Evolutionary conservation across 352 stramenopile species (phyloP).

Genomic region (Peronosclerospora sorghi): DNA sequence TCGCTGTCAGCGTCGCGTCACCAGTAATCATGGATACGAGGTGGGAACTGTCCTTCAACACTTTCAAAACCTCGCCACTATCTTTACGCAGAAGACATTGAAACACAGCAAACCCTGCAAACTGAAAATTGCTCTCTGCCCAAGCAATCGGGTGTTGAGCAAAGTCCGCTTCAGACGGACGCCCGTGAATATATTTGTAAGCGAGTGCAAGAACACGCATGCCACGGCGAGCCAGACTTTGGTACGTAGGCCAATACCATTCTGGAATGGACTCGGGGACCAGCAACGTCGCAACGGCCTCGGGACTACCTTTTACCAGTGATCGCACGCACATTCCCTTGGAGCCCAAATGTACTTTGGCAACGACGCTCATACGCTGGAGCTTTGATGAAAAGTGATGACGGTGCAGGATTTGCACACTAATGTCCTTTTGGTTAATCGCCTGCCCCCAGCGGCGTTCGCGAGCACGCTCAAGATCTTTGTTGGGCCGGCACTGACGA

Average conservation of each 20-base stretch:
- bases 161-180: conserved; percentile 60
- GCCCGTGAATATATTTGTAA: conserved; percentile 86
- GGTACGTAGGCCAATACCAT: conserved; percentile 87
- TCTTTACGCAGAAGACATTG: conserved; percentile 93
- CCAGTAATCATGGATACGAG: conserved; percentile 98
- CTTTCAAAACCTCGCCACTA: conserved; percentile 88
- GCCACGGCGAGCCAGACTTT: conserved; percentile 66
- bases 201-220: conserved; percentile 93
- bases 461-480: conserved; percentile 48
- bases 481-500: conserved; percentile 64
- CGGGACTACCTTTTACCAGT: conserved; percentile 96
- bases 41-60: conserved; percentile 88
- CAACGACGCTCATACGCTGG: conserved; percentile 95
- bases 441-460: conserved; percentile 61
- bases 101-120: conserved; percentile 91
- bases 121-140: conserved; percentile 91
- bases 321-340: conserved; percentile 66
- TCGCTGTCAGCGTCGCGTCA: conserved; percentile 94
- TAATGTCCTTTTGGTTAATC: conserved; percentile 72
- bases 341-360: conserved; percentile 73
- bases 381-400: conserved; percentile 94
- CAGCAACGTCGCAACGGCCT: conserved; percentile 87
- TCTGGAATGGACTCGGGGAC: conserved; percentile 62
- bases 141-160: conserved; percentile 69
- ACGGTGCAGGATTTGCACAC: conserved; percentile 86